Percentiles rank a stretch among this genome's conserved stretches.
These are phyloP conservation scores for Ophiostoma piceae DNA, from an alignment of 2,329 filamentous ascomycete genomes.

Conservation along the genomic window DNA sequence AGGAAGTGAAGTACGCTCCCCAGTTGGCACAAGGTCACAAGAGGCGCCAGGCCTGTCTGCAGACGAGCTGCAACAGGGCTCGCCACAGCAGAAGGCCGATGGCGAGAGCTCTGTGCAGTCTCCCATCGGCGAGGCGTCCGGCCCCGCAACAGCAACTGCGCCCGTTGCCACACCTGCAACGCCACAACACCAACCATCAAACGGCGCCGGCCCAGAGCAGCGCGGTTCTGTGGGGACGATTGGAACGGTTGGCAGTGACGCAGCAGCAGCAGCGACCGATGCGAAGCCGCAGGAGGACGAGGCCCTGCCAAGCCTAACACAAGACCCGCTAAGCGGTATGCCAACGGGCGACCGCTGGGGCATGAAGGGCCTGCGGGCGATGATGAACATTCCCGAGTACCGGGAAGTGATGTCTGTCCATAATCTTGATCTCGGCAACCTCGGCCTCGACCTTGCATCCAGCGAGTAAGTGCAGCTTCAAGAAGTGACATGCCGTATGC, in stretches of 20 bases:
- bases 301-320: neutral
- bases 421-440: conserved; percentile 52
- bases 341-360: conserved; percentile 59
- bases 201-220: conserved; percentile 30
- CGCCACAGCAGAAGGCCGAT: conserved; percentile 45
- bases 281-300: neutral
- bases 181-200: neutral
- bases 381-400: conserved; percentile 62
- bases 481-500: no score
- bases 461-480: conserved; percentile 43
- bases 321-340: conserved; percentile 55
- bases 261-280: conserved; percentile 26
- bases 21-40: conserved; percentile 43
- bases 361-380: conserved; percentile 56
- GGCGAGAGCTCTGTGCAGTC: conserved; percentile 38
- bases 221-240: conserved; percentile 45
- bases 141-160: conserved; percentile 12
- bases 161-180: neutral
- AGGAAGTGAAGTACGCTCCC: conserved; percentile 45
- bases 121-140: conserved; percentile 25
- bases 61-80: conserved; percentile 46
- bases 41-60: conserved; percentile 39
- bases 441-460: conserved; percentile 55
- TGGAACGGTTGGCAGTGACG: conserved; percentile 26
- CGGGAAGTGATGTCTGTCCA: conserved; percentile 55